A percentile compares a stretch with the other conserved stretches of the same genome.
Evolutionary conservation across 331 rosid species (phyloP).

Genomic region (Ulmus americana): DNA sequence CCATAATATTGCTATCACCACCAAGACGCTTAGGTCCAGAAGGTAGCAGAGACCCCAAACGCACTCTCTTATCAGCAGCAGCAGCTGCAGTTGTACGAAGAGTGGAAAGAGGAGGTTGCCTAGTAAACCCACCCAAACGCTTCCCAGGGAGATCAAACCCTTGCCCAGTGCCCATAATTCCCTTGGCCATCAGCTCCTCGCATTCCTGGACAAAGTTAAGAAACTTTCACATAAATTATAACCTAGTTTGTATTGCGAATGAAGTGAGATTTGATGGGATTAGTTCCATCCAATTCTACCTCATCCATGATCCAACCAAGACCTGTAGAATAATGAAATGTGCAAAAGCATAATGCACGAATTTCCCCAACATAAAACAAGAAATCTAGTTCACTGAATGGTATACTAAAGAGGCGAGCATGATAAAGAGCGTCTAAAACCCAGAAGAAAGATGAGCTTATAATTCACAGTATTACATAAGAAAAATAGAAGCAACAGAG

Average conservation of each 20-base stretch:
- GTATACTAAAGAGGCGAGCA: not conserved
- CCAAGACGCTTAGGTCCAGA: slow-evolving; percentile 90
- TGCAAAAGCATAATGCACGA: not conserved
- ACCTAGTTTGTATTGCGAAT: not conserved
- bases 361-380: not conserved
- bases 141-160: slow-evolving; percentile 90
- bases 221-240: slow-evolving; percentile 4
- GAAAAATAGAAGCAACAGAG: no score
- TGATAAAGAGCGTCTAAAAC: not conserved
- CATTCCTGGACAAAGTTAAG: slow-evolving; percentile 52
- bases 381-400: not conserved
- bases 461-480: not conserved
- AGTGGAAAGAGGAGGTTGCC: slow-evolving; percentile 64
- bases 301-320: no score
- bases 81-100: slow-evolving; percentile 57
- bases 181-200: slow-evolving; percentile 79
- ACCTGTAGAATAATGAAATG: slow-evolving; percentile 1
- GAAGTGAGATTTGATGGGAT: no score
- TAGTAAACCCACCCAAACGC: slow-evolving; percentile 70
- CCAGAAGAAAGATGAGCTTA: not conserved
- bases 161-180: slow-evolving; percentile 58
- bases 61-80: slow-evolving; percentile 79
- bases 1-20: slow-evolving; percentile 73
- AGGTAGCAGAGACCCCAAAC: slow-evolving; percentile 58
- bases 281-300: no score